Base-by-base conservation (phyloP, 148 eudicot species). In the Vaccinium darrowii region DNA sequence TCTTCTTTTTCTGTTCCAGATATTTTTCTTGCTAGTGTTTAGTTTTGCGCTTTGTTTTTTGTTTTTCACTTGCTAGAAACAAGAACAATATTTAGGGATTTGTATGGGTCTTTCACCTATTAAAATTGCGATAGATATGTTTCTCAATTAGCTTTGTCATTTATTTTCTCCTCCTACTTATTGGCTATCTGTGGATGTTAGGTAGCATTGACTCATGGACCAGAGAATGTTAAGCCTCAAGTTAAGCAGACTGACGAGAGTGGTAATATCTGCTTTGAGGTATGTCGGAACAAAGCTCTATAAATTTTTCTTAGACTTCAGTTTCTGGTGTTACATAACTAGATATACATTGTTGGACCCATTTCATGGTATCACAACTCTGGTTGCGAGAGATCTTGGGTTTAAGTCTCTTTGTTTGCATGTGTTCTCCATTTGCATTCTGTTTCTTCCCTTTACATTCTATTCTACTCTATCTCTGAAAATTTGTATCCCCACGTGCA, bases 151-250 rank as follows among this genome's bases (percentile, higher is more conserved):
- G 18, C 4, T 65, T 82, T 77, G 52, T 72, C 23, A 54, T 43
- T 78, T 54, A 47, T 16, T 82, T 23, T 23, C 67, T 80, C 63
- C 2, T 73, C 50, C 53, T 47, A 21, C 51, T 79, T 85, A 65
- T 50, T 71, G 15, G 86, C 53, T 86, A 7, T 76, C 50, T 82
- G 56, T 51, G 77, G 50, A 69, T 88, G 78, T 81, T 88, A 97
- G 99, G 99, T 97, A 21, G 95, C 98, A 82, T 89, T 97, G 90
- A 97, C 99, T 86, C 99, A 97, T 93, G 99, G 99, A 86, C 99
- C 99, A 71, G 96, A 94, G 88, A 95, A 91, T 90, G 99, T 94
- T 75, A 97, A 97, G 87, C 99, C 99, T 86, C 98, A 93, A 84
- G 94, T 93, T 91, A 95, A 92, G 83, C 94, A 86, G 83, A 91